phyloP scores from a whole-genome alignment of 495 filamentous ascomycete genomes.

The Aspergillus coremiiformis region DNA sequence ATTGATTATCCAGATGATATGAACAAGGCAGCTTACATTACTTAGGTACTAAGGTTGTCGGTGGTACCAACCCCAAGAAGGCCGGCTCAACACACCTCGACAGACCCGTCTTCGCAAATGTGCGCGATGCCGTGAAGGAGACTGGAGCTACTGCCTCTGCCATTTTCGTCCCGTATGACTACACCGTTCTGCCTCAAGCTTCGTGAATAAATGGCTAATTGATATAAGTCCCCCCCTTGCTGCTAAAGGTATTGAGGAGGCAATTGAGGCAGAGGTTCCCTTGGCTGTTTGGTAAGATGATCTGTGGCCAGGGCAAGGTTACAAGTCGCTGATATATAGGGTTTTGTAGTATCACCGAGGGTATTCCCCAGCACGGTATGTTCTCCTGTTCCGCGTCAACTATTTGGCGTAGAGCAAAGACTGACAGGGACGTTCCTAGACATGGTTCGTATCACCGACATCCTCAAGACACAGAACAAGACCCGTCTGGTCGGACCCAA shows the following conservation, averaged over 20 bases:
- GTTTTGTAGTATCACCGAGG: slow-evolving; percentile 75
- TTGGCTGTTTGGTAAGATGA: slow-evolving; percentile 74
- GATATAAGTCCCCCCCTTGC: slow-evolving; percentile 70
- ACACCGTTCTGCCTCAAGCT: background rate
- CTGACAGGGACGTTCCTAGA: slow-evolving; percentile 42
- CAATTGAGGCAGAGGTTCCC: slow-evolving; percentile 82
- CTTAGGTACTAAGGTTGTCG: slow-evolving; percentile 90
- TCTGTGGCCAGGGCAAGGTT: slow-evolving; percentile 1
- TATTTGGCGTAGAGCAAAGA: slow-evolving; percentile 4
- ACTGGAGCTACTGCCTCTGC: slow-evolving; percentile 87
- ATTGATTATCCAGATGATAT: slow-evolving; percentile 1
- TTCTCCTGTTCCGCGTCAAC: background rate
- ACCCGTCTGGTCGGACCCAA: slow-evolving; percentile 95
- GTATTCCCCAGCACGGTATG: slow-evolving; percentile 92
- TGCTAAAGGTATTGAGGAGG: slow-evolving; percentile 93
- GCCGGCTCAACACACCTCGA: slow-evolving; percentile 84
- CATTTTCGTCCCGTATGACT: slow-evolving; percentile 88
- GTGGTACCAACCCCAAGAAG: slow-evolving; percentile 98
- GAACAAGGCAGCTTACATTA: slow-evolving; percentile 26
- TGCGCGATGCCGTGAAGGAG: slow-evolving; percentile 81
- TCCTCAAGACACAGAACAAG: slow-evolving; percentile 95
- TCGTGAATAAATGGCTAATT: slow-evolving; percentile 11
- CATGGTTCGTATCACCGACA: slow-evolving; percentile 98
- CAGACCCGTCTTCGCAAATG: slow-evolving; percentile 86
- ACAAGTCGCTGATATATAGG: background rate